Conservation (phyloP, 805 yeast species). For the Saturnispora silvae region DNA sequence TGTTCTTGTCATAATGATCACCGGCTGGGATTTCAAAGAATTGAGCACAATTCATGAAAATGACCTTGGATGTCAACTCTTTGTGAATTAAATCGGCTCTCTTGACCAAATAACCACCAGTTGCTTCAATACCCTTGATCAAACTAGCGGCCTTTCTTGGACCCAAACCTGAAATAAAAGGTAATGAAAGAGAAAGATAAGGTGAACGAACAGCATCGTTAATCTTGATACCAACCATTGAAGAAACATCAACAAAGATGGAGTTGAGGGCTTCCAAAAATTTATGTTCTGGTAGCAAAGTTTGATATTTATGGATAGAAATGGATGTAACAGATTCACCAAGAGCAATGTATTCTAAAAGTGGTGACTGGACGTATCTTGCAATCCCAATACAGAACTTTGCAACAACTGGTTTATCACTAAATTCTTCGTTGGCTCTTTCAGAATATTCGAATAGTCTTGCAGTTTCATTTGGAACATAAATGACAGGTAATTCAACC, state of each 20-base stretch:
- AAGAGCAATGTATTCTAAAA: constrained; percentile 76
- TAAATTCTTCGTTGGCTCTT: constrained; percentile 66
- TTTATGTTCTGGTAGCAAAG: constrained; percentile 51
- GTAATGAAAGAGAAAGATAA: constrained; percentile 60
- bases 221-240: constrained; percentile 87
- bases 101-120: constrained; percentile 51
- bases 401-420: constrained; percentile 71
- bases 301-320: constrained; percentile 59
- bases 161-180: constrained; percentile 84
- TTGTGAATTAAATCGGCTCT: constrained; percentile 79
- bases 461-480: constrained; percentile 92
- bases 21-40: constrained; percentile 67
- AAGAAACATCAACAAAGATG: constrained; percentile 80
- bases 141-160: constrained; percentile 90
- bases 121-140: constrained; percentile 63
- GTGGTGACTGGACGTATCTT: constrained; percentile 87
- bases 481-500: constrained; percentile 50
- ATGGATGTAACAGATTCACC: constrained; percentile 64
- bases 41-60: constrained; percentile 87
- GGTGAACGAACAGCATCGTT: constrained; percentile 77
- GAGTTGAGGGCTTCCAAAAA: constrained; percentile 61
- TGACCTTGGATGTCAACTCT: constrained; percentile 64
- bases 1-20: constrained; percentile 46
- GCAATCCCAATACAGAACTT: constrained; percentile 85
- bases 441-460: constrained; percentile 73